A percentile compares a stretch with the other conserved stretches of the same genome.
Conservation (phyloP, 805 yeast species). For the Ogataea zsoltii region DNA sequence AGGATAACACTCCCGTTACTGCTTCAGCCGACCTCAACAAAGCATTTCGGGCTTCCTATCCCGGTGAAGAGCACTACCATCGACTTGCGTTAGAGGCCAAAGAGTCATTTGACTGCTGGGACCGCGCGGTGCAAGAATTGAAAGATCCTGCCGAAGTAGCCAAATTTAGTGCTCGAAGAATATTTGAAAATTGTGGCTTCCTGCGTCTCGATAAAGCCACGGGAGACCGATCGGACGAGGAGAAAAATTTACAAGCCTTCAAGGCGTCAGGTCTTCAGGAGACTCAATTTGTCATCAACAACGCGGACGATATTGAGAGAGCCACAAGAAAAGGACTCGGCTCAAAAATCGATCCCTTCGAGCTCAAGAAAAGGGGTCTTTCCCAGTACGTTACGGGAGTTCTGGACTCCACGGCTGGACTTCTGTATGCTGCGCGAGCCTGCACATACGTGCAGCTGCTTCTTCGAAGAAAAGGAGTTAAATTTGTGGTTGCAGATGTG, state of each 20-base stretch:
- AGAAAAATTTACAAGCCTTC: slow-evolving; percentile 20
- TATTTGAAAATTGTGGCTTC: slow-evolving; percentile 28
- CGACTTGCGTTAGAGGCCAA: slow-evolving; percentile 25
- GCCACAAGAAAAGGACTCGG: slow-evolving; percentile 32
- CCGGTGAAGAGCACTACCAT: slow-evolving; percentile 34
- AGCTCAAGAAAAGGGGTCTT: slow-evolving; percentile 8
- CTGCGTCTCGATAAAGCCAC: slow-evolving; percentile 22
- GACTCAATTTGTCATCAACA: slow-evolving; percentile 29
- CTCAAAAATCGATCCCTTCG: slow-evolving; percentile 21
- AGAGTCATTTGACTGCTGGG: slow-evolving; percentile 19
- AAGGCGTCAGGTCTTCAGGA: slow-evolving; percentile 28
- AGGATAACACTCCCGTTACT: slow-evolving; percentile 35
- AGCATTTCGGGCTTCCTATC: slow-evolving; percentile 38
- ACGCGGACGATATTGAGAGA: slow-evolving; percentile 28
- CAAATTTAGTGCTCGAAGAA: slow-evolving; percentile 15
- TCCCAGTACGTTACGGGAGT: slow-evolving; percentile 16
- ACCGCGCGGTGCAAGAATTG: slow-evolving; percentile 17
- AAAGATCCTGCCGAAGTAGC: slow-evolving; percentile 21
- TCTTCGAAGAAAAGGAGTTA: slow-evolving; percentile 33
- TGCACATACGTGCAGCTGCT: slow-evolving; percentile 28
- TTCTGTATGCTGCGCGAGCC: slow-evolving; percentile 33
- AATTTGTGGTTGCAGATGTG: slow-evolving; percentile 31
- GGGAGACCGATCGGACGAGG: slow-evolving; percentile 21
- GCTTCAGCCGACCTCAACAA: slow-evolving; percentile 42
- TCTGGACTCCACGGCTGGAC: slow-evolving; percentile 32